phyloP scores from a whole-genome alignment of 2,329 filamentous ascomycete genomes.

The Rhynchosporium secalis region DNA sequence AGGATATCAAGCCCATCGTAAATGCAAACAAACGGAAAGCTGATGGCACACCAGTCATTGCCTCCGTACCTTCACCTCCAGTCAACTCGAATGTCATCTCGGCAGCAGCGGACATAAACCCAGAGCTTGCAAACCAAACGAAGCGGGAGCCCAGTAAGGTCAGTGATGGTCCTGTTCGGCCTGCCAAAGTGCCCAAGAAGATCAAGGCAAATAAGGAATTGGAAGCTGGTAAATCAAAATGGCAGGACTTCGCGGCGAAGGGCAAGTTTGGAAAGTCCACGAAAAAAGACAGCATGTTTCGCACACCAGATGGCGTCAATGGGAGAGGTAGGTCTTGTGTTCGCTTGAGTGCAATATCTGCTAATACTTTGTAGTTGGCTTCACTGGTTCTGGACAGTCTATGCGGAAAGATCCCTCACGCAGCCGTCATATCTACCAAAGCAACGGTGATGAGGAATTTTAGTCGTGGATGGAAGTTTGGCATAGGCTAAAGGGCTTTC shows the following conservation, averaged over 20 bases:
- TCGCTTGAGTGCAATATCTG: conserved; percentile 24
- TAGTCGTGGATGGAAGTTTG: not conserved
- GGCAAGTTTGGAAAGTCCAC: conserved; percentile 63
- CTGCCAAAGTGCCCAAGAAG: conserved; percentile 76
- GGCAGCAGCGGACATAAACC: conserved; percentile 57
- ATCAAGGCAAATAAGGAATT: conserved; percentile 89
- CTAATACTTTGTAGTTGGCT: conserved; percentile 68
- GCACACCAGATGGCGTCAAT: conserved; percentile 82
- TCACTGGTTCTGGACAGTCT: conserved; percentile 89
- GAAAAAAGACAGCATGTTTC: conserved; percentile 97
- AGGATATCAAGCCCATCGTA: conserved; percentile 79
- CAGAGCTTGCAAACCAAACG: conserved; percentile 62
- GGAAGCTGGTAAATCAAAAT: conserved; percentile 87
- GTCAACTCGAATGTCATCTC: conserved; percentile 41
- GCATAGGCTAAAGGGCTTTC: conserved; percentile 19
- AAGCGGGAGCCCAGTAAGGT: conserved; percentile 64
- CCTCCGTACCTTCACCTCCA: conserved; percentile 46
- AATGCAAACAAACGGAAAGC: conserved; percentile 80
- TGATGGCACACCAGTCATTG: conserved; percentile 64
- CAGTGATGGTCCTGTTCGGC: conserved; percentile 57
- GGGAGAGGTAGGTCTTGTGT: conserved; percentile 68
- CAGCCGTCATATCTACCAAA: conserved; percentile 81
- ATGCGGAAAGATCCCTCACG: conserved; percentile 92
- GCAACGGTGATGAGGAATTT: conserved; percentile 67
- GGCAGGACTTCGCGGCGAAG: conserved; percentile 89